Evolutionary conservation across 2,329 filamentous ascomycete genomes (phyloP).

Genomic region (Phyllosticta capitalensis): DNA sequence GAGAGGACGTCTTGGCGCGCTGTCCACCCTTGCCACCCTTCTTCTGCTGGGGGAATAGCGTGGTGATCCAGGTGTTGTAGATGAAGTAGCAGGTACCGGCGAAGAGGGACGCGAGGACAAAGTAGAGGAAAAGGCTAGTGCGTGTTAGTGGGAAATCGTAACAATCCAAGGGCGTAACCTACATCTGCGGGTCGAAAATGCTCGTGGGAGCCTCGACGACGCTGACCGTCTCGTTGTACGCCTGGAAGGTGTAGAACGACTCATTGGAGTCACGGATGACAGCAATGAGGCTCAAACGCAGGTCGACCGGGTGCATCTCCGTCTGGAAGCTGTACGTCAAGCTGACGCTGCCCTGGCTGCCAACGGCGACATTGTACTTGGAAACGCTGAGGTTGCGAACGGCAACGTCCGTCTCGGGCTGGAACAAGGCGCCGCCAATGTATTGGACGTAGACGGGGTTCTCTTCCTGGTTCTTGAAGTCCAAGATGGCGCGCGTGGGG

Average conservation of each 20-base stretch:
- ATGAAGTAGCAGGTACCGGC: conserved; percentile 83
- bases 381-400: conserved; percentile 77
- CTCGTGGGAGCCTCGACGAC: conserved; percentile 86
- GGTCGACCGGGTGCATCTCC: conserved; percentile 87
- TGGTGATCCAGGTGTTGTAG: conserved; percentile 96
- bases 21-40: conserved; percentile 53
- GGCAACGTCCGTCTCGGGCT: conserved; percentile 39
- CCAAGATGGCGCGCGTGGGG: conserved; percentile 71
- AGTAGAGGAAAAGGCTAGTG: conserved; percentile 87
- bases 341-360: conserved; percentile 64
- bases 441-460: conserved; percentile 65
- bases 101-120: conserved; percentile 74
- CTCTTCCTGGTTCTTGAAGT: conserved; percentile 76
- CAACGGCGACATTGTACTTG: conserved; percentile 63
- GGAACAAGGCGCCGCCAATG: conserved; percentile 59
- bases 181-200: conserved; percentile 95
- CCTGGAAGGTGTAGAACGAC: conserved; percentile 63
- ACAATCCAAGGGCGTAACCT: conserved; percentile 27
- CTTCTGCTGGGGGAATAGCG: conserved; percentile 81
- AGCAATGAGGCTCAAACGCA: conserved; percentile 67
- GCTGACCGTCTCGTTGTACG: conserved; percentile 72
- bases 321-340: conserved; percentile 77
- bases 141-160: background rate
- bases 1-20: conserved; percentile 51
- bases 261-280: conserved; percentile 60